phyloP scores from a whole-genome alignment of 768 basidiomycete genomes.

The Boletus sp. region DNA sequence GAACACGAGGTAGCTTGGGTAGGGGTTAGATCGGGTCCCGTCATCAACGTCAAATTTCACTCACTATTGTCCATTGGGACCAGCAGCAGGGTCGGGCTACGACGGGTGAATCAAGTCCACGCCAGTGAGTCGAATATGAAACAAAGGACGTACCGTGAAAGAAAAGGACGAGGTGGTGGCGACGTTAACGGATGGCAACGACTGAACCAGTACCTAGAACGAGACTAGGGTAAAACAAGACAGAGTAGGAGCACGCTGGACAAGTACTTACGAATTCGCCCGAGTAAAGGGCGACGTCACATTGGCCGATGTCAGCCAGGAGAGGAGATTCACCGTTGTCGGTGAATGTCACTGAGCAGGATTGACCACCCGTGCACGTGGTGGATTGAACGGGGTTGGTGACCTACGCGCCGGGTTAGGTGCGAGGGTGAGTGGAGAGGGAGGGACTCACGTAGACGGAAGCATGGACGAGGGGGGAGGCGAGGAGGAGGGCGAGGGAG shows the following conservation, averaged over 20 bases:
- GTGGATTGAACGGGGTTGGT: conserved; percentile 41
- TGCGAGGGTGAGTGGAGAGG: neutral
- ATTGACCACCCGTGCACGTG: conserved; percentile 50
- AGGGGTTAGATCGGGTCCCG: neutral
- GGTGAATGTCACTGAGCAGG: conserved; percentile 57
- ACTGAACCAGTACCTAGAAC: conserved; percentile 53
- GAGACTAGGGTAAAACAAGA: neutral
- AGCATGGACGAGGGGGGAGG: conserved; percentile 7
- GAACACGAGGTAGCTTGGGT: conserved; percentile 59
- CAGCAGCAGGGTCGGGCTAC: conserved; percentile 55
- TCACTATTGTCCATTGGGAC: conserved; percentile 56
- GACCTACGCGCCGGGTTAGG: conserved; percentile 18
- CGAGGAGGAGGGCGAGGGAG: conserved; percentile 22
- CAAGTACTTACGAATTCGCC: conserved; percentile 44
- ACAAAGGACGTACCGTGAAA: conserved; percentile 49
- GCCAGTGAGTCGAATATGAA: neutral
- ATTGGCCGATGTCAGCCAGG: conserved; percentile 47
- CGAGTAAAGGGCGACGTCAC: conserved; percentile 55
- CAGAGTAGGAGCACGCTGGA: neutral
- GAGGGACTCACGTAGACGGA: neutral
- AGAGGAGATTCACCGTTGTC: conserved; percentile 59
- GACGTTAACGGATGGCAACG: conserved; percentile 54
- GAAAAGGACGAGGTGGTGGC: conserved; percentile 41
- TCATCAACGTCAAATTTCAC: conserved; percentile 17
- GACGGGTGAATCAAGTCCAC: neutral